Evolutionary conservation across 306 rosid species (phyloP).

Genomic region (Morella rubra): DNA sequence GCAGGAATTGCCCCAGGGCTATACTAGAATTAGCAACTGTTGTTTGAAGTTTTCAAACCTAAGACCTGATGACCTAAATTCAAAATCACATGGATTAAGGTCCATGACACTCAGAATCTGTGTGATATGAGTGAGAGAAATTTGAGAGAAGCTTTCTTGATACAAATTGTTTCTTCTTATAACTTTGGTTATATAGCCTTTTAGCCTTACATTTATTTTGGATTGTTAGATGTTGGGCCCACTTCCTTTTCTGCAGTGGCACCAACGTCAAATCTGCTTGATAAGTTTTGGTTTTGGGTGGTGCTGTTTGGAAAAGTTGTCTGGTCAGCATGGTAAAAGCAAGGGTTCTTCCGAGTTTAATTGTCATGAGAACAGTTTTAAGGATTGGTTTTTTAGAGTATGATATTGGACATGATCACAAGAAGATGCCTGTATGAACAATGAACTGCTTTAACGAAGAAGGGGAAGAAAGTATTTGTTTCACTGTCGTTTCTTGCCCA

Average conservation of each 20-base stretch:
- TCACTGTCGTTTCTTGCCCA: not conserved
- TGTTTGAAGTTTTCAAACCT: not conserved
- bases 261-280: not conserved
- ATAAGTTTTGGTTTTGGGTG: not conserved
- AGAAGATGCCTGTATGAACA: not conserved
- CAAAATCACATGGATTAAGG: not conserved
- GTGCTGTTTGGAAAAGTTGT: not conserved
- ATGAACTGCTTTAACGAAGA: not conserved
- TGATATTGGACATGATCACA: not conserved
- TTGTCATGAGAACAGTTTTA: not conserved
- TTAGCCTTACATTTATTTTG: not conserved
- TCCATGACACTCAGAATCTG: not conserved
- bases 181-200: not conserved
- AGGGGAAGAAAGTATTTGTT: not conserved
- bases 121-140: not conserved
- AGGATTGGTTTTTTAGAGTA: not conserved
- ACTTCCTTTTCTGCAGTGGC: no score
- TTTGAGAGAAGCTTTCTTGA: not conserved
- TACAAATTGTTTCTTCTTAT: not conserved
- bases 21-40: not conserved
- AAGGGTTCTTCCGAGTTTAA: not conserved
- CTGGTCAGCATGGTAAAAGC: not conserved
- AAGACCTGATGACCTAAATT: not conserved
- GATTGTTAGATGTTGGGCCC: not conserved
- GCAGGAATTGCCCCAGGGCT: not conserved